A percentile compares a stretch with the other conserved stretches of the same genome.
Evolutionary conservation across 495 filamentous ascomycete genomes (phyloP).

Genomic region (Tetracladium setigerum): DNA sequence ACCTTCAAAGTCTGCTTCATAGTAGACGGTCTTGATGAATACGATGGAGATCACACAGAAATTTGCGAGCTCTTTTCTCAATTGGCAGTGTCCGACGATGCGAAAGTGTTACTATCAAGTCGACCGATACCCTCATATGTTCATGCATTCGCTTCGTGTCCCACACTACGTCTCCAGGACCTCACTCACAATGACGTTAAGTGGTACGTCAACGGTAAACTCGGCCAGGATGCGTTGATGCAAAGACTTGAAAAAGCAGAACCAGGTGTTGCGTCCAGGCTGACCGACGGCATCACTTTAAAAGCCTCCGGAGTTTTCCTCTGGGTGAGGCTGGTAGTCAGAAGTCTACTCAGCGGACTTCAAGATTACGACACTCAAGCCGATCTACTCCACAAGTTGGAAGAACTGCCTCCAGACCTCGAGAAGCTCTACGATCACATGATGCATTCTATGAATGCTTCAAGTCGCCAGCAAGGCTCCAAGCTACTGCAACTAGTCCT

Average conservation of each 20-base stretch:
- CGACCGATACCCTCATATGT: background rate
- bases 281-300: slow-evolving; percentile 16
- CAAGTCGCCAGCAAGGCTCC: background rate
- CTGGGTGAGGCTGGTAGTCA: slow-evolving; percentile 30
- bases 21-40: slow-evolving; percentile 24
- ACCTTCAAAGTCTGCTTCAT: slow-evolving; percentile 8
- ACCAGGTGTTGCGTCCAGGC: background rate
- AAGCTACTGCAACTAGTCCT: slow-evolving; percentile 6
- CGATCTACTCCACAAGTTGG: slow-evolving; percentile 20
- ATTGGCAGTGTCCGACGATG: slow-evolving; percentile 4
- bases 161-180: slow-evolving; percentile 23
- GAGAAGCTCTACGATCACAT: slow-evolving; percentile 23
- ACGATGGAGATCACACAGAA: slow-evolving; percentile 7
- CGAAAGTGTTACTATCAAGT: slow-evolving; percentile 1
- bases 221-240: slow-evolving; percentile 4
- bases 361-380: slow-evolving; percentile 20
- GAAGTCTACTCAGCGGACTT: slow-evolving; percentile 25
- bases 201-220: slow-evolving; percentile 18
- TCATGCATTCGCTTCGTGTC: slow-evolving; percentile 8
- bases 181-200: slow-evolving; percentile 26
- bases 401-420: slow-evolving; percentile 22
- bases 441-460: slow-evolving; percentile 8
- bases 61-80: background rate
- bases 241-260: background rate
- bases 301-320: slow-evolving; percentile 33